These are phyloP conservation scores for Chiua sp. DNA, from an alignment of 1,284 basidiomycete species.

Conservation along the genomic window DNA sequence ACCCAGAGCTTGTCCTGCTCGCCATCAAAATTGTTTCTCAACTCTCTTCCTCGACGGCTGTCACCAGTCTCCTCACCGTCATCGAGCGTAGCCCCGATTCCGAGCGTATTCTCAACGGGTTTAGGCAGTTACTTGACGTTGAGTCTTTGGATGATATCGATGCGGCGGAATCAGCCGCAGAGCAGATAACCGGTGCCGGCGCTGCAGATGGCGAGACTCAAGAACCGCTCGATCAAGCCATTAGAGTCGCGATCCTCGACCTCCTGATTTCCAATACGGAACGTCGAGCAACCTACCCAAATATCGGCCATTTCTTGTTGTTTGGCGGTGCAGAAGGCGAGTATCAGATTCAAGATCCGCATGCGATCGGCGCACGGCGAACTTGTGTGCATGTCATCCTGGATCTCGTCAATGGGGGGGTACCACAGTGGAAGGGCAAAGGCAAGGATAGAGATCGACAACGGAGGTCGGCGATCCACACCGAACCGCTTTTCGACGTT, in stretches of 20 bases:
- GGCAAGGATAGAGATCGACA: constrained; percentile 49
- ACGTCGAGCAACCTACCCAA: constrained; percentile 72
- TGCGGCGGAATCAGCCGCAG: constrained; percentile 60
- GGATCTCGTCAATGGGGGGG: constrained; percentile 73
- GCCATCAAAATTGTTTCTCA: constrained; percentile 80
- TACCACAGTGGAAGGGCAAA: constrained; percentile 58
- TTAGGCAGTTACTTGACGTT: constrained; percentile 70
- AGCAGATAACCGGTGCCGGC: constrained; percentile 72
- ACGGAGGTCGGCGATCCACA: constrained; percentile 33
- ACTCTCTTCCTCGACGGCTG: constrained; percentile 64
- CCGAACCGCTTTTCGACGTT: constrained; percentile 63
- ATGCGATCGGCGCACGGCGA: constrained; percentile 69
- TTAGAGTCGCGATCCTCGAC: constrained; percentile 83
- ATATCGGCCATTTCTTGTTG: constrained; percentile 89
- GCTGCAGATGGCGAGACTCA: constrained; percentile 58
- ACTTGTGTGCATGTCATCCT: constrained; percentile 87
- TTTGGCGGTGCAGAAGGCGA: constrained; percentile 66
- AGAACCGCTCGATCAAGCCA: constrained; percentile 67
- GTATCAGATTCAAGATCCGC: constrained; percentile 74
- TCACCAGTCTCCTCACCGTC: constrained; percentile 78
- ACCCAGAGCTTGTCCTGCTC: constrained; percentile 79
- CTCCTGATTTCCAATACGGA: constrained; percentile 84
- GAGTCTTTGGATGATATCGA: constrained; percentile 67
- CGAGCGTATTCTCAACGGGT: constrained; percentile 84
- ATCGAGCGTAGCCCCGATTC: constrained; percentile 88